Conservation (phyloP, 2,329 filamentous ascomycete genomes). For the Cladosporium halotolerans region DNA sequence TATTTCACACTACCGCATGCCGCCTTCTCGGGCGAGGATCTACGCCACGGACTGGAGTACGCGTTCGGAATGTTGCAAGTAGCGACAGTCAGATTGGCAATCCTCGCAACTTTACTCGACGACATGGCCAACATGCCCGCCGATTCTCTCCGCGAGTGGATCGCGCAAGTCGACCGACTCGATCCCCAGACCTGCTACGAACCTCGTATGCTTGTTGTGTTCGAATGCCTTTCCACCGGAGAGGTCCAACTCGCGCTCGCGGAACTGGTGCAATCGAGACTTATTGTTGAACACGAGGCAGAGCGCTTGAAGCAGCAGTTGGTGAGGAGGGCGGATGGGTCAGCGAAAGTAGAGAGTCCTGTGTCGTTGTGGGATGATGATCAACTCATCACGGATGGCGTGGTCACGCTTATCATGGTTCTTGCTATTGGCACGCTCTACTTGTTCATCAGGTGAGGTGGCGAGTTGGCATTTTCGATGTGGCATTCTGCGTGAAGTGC, state of each 20-base stretch:
- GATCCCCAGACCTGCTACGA: neutral
- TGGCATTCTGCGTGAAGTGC: no score
- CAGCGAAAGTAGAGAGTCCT: neutral
- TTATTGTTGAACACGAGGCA: neutral
- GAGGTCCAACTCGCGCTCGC: neutral
- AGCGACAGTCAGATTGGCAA: neutral
- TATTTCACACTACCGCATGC: conserved; percentile 1
- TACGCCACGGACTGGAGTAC: neutral
- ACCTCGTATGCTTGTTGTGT: neutral
- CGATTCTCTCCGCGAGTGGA: neutral
- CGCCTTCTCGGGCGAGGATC: neutral
- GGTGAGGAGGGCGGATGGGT: neutral
- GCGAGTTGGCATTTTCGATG: neutral
- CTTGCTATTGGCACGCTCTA: neutral
- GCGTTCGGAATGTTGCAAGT: neutral
- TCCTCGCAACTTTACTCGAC: neutral
- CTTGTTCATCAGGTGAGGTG: neutral
- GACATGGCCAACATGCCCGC: neutral
- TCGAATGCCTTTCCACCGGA: neutral
- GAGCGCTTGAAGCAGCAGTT: neutral
- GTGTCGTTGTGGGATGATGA: neutral
- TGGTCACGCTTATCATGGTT: neutral
- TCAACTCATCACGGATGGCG: neutral
- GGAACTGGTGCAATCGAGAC: conserved; percentile 1
- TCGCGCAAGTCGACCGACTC: neutral